Evolutionary conservation across 2,329 filamentous ascomycete species (phyloP).

Genomic region (Cladosporium sp.): DNA sequence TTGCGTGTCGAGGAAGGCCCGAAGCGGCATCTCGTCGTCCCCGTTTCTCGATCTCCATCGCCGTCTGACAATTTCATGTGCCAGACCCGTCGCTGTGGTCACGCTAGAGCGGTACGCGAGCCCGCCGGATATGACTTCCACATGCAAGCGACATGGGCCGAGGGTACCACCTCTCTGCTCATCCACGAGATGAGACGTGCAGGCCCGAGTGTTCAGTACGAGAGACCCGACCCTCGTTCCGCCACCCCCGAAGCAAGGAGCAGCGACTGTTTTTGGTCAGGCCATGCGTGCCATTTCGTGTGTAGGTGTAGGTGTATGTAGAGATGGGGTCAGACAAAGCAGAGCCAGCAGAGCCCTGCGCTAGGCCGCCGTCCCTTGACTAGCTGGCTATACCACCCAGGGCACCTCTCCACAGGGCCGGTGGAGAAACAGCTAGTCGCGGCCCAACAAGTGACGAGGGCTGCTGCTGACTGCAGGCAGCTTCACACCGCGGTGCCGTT

Average conservation of each 20-base stretch:
- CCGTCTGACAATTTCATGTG: background rate
- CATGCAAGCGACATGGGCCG: background rate
- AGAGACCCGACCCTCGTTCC: background rate
- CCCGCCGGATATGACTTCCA: slow-evolving; percentile 5
- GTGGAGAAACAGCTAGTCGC: background rate
- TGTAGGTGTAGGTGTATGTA: too few species aligned
- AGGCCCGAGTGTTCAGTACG: background rate
- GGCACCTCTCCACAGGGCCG: background rate
- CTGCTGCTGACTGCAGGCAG: background rate
- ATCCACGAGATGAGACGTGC: background rate
- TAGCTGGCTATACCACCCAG: background rate
- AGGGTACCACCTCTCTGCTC: background rate
- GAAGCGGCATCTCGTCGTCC: background rate
- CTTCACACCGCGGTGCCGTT: background rate
- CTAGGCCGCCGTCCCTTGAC: background rate
- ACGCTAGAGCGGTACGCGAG: slow-evolving; percentile 5
- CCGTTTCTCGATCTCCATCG: background rate
- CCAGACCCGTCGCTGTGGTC: background rate
- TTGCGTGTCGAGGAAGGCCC: background rate
- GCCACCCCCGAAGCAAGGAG: slow-evolving; percentile 1
- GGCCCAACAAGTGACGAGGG: background rate
- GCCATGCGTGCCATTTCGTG: background rate
- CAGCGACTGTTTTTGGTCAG: background rate
- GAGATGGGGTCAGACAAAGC: background rate
- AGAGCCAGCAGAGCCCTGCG: background rate